A percentile compares a stretch with the other conserved stretches of the same genome.
Evolutionary conservation across 2,329 filamentous ascomycete genomes (phyloP).

Genomic region (Chrysoporthe cubensis): DNA sequence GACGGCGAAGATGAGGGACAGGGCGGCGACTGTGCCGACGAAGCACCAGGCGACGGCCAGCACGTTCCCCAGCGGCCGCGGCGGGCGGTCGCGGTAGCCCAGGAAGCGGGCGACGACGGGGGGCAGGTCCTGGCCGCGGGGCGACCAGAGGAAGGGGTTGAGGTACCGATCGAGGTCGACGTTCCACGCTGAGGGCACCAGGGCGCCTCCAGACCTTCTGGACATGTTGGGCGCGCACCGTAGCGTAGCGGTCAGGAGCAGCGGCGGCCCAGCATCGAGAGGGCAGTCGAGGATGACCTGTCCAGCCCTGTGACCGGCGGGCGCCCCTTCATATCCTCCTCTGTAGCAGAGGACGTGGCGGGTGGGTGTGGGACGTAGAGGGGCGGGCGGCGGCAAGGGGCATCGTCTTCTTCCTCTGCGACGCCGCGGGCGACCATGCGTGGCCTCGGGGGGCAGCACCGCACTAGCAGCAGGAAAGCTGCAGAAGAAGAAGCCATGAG

Average conservation of each 20-base stretch:
- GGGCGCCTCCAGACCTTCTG: background rate
- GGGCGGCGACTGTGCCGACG: conserved; percentile 64
- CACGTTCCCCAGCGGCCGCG: conserved; percentile 57
- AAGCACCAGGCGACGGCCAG: conserved; percentile 65
- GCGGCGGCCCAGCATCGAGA: background rate
- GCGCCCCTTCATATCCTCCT: too few relatives aligned
- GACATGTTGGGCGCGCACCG: background rate
- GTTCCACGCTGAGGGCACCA: conserved; percentile 45
- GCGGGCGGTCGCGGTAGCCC: conserved; percentile 56
- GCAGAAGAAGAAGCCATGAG: too few relatives aligned
- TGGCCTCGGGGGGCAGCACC: too few relatives aligned
- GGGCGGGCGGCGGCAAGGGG: too few relatives aligned
- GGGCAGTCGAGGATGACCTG: background rate
- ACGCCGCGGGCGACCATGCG: too few relatives aligned
- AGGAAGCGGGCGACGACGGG: conserved; percentile 69
- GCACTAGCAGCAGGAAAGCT: too few relatives aligned
- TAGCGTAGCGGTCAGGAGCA: background rate
- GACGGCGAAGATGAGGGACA: conserved; percentile 63
- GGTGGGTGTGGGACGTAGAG: too few relatives aligned
- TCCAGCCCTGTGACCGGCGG: too few relatives aligned
- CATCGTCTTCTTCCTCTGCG: too few relatives aligned
- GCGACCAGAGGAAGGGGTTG: conserved; percentile 70
- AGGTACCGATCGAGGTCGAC: conserved; percentile 80
- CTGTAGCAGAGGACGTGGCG: too few relatives aligned
- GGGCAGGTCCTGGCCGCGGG: conserved; percentile 67